Conservation (phyloP, 352 stramenopile genomes). For the Thalassiosira mediterranea region DNA sequence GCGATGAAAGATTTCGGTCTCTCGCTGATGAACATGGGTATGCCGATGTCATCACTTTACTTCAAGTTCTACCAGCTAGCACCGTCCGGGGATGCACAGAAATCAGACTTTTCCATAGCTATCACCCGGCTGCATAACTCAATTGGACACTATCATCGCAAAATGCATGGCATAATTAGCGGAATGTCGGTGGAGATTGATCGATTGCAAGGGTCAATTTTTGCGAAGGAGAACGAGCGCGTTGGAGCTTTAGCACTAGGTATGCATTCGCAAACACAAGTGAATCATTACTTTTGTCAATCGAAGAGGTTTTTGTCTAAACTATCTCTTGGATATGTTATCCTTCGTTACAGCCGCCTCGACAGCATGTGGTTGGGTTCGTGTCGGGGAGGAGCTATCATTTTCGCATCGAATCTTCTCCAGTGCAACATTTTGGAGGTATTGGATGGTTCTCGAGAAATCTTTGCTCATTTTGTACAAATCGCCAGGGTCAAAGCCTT, state of each 20-base stretch:
- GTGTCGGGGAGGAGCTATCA: constrained; percentile 56
- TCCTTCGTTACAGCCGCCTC: constrained; percentile 35
- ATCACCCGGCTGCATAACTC: constrained; percentile 23
- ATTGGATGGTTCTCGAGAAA: constrained; percentile 69
- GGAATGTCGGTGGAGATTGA: constrained; percentile 48
- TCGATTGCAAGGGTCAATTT: constrained; percentile 45
- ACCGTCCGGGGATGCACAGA: constrained; percentile 36
- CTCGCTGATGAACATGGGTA: constrained; percentile 32
- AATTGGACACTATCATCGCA: constrained; percentile 43
- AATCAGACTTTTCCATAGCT: constrained; percentile 29
- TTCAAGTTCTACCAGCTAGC: constrained; percentile 54
- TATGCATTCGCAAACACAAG: constrained; percentile 21
- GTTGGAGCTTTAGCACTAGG: constrained; percentile 65
- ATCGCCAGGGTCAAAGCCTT: constrained; percentile 49
- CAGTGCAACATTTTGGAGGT: constrained; percentile 66
- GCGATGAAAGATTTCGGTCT: constrained; percentile 33
- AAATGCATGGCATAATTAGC: constrained; percentile 29
- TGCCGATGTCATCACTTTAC: constrained; percentile 42
- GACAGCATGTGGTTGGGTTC: constrained; percentile 65
- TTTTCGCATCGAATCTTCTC: constrained; percentile 66
- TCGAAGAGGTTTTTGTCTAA: constrained; percentile 1
- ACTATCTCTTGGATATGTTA: constrained; percentile 5
- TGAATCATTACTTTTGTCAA: too few species aligned
- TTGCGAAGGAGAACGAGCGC: constrained; percentile 70
- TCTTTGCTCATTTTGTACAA: constrained; percentile 65